Evolutionary conservation across 2,329 filamentous ascomycete species (phyloP), one percentile per base, ranked within the genome.

Genomic region (Massarina eburnea): DNA sequence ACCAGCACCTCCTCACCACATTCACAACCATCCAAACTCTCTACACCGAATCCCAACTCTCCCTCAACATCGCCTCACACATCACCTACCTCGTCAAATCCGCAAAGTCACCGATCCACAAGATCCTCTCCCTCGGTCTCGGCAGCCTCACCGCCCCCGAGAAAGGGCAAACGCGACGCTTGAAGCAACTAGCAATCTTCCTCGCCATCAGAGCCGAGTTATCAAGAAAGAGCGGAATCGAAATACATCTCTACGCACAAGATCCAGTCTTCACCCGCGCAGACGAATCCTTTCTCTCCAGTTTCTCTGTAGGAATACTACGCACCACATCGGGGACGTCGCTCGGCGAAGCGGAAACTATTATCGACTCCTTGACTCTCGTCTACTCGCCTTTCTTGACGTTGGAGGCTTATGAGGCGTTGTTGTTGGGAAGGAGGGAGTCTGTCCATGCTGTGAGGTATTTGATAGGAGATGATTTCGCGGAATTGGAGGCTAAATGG

Each of bases 121-220:
- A 42, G n/a, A 52, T 61, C 24, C 45, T 61, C 14, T 61, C 57
- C 2, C 55, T 59, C 6, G 58, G 58, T 3, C 50, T 59, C 2
- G 58, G 58, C 4, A 53, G 50, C 18, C 46, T 59, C 6, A 35
- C 40, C 8, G 49, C 40, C 3, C 12, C 39, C 4, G 32, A 35
- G 14, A 57, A 49, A 49, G 57, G 54, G n/a, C 59, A 62, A 39
- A 40, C 51, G 2, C 48, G 62, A 10, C 45, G 60, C 8, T 30
- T 64, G 15, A 67, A 67, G 40, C 61, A 65, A 52, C 53, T 67
- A 15, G 45, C 57, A 24, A 54, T 66, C 17, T 45, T 64, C n/a
- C 45, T 66, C 8, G 49, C 55, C 8, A 46, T 65, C 8, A 54
- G 46, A 2, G 49, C 57, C 10, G 37, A 37, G 7, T 40, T 58